phyloP scores from a whole-genome alignment of 495 filamentous ascomycete genomes.

The Penicillium coffeae region DNA sequence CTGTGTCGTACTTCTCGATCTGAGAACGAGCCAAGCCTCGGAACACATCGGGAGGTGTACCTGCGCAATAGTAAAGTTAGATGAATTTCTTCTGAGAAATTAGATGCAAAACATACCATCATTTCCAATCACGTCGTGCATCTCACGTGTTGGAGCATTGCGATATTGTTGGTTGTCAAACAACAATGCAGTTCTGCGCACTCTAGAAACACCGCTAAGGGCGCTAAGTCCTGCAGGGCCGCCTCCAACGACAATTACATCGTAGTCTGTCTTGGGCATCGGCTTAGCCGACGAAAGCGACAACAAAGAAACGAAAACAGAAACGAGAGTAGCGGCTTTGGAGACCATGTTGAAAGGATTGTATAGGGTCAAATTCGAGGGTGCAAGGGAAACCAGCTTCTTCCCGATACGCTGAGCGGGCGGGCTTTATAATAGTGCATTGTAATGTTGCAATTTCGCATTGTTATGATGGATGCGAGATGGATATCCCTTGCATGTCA shows the following conservation, averaged over 20 bases:
- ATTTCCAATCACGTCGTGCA: constrained; percentile 58
- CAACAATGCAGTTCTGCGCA: constrained; percentile 47
- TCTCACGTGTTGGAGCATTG: constrained; percentile 48
- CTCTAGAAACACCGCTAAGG: constrained; percentile 52
- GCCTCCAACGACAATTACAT: constrained; percentile 34
- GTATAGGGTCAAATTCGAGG: not conserved
- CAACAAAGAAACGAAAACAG: constrained; percentile 18
- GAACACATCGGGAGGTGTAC: constrained; percentile 50
- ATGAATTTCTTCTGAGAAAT: not conserved
- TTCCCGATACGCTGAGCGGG: not conserved
- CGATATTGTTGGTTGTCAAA: constrained; percentile 57
- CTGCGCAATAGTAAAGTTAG: constrained; percentile 20
- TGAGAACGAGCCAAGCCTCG: constrained; percentile 50
- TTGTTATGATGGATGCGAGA: not conserved
- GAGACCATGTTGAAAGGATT: constrained; percentile 3
- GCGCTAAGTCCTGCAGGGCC: constrained; percentile 38
- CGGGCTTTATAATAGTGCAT: not conserved
- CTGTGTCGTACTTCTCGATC: constrained; percentile 45
- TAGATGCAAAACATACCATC: constrained; percentile 39
- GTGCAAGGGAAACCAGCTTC: not conserved
- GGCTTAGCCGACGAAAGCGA: constrained; percentile 11
- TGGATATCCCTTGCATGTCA: not conserved
- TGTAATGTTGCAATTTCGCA: not conserved
- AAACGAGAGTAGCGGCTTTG: constrained; percentile 12
- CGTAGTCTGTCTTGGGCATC: constrained; percentile 27